Evolutionary conservation across 768 basidiomycete species (phyloP), one percentile per base, ranked within the genome.

Genomic region (Tephrocybe sp.): DNA sequence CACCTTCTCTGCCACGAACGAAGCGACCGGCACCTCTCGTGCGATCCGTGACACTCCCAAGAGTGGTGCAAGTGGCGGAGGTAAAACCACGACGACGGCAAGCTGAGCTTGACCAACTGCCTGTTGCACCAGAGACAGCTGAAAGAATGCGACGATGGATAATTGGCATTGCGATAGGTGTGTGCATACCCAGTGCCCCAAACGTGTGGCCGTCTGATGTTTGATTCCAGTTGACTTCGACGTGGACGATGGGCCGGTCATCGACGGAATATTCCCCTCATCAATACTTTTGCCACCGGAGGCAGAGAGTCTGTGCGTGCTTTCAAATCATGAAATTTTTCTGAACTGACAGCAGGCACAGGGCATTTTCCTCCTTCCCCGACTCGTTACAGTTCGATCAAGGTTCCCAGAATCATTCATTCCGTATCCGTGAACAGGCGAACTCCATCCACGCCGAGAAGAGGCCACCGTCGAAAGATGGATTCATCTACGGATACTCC

Each of bases 341-440:
- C 25, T 45, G 27, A 27, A 43, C 40, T 48, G 54, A 45, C 63
- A 47, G 47, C 27, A 19, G 38, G 16, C 44, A 42, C 54, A 97
- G 94, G 47, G 90, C 93, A 2, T 97, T 97, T 64, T 90, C 88
- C 6, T 83, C 91, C 1, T 93, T 97, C 60, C 94, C 94, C 0
- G 94, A 97, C 61, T 92, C 92, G 0, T 69, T 83, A 1, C 83
- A 90, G 47, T 91, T 91, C 49, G 84, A 89, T 39, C 85, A 94
- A 62, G 92, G 92, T 5, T 82, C 83, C 0, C 84, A 90, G 60
- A 75, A 78, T 1, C 92, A 95, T 65, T 92, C 90, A 0, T 95
- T 95, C 70, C 84, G 93, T 42, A 80, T 95, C 45, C 82, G 90
- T 42, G 76, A 77, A 58, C 72, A 76, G 44, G 57, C 66, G 4